Conservation (phyloP, 2,329 filamentous ascomycete genomes). For the Colletotrichum magnum region DNA sequence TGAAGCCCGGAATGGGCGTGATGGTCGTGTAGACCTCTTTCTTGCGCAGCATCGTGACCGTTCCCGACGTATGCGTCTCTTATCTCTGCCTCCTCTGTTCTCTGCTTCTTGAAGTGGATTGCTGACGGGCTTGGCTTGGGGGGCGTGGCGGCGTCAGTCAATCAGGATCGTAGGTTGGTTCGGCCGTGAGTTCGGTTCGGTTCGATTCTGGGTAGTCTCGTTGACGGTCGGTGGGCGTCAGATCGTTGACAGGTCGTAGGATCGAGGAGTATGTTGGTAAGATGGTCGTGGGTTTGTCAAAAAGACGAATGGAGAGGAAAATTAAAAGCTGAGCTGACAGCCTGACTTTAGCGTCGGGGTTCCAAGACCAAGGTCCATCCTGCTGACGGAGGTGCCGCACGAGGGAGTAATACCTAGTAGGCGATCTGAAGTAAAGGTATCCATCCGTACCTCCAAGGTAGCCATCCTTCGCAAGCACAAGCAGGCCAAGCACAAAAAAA, state of each 20-base stretch:
- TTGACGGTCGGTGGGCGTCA: too few species aligned
- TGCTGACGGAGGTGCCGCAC: constrained; percentile 33
- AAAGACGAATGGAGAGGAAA: neutral
- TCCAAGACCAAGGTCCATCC: too few species aligned
- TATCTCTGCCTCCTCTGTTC: neutral
- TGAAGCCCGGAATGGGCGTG: constrained; percentile 78
- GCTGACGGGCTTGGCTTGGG: too few species aligned
- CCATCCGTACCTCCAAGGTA: neutral
- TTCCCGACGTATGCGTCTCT: neutral
- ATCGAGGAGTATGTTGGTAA: neutral
- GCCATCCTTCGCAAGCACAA: neutral
- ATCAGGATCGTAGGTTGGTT: neutral
- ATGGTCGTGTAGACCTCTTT: constrained; percentile 78
- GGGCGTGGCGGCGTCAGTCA: neutral
- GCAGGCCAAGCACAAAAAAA: neutral
- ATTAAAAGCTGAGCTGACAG: too few species aligned
- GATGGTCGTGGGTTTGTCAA: neutral
- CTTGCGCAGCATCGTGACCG: constrained; percentile 67
- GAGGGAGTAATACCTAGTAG: neutral
- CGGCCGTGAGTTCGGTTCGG: constrained; percentile 17
- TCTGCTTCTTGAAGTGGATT: neutral
- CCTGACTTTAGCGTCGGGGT: neutral
- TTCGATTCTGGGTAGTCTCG: too few species aligned
- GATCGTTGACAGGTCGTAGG: neutral
- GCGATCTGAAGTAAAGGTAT: neutral